Evolutionary conservation across 2,329 filamentous ascomycete genomes (phyloP), one percentile per base, ranked within the genome.

Genomic region (Neofusicoccum sp.): DNA sequence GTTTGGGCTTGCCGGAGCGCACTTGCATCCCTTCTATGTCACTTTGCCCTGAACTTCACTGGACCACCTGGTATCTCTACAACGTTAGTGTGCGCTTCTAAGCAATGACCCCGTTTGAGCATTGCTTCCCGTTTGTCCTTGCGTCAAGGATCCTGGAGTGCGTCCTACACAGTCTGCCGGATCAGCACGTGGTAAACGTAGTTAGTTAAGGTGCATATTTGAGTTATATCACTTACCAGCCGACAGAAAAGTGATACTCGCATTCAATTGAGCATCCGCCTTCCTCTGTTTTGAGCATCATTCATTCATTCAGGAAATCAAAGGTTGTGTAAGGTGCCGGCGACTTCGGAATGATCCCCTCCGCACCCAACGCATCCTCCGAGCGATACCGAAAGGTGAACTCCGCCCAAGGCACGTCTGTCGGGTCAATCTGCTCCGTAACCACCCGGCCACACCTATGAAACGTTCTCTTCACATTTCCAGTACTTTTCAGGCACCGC

Each of bases 351-450:
- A 30, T 16, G 28, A 56, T 24, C 16, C 51, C 51, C 38, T 56
- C 51, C 28, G 26, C 36, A 14, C 28, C 26, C 38, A 56, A 30
- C 38, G 38, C 51, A 14, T 56, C 51, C 28, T 31, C 26, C 6
- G 51, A 56, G 34, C 51, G 51, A 43, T 56, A 56, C 11, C 28
- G 41, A 28, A 56, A 56, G 4, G 51, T 56, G 9, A 56, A 56
- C n/a, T 56, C 51, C 26, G 51, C 51, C 51, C 51, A 56, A n/a
- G 51, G 51, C 38, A 43, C 51, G 5, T 56, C 51, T n/a, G 51
- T 56, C 36, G 51, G 51, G 3, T 56, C 51, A 16, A 56, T 56
- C 51, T 56, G 51, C 9, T 56, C 51, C 38, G 51, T 56, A n/a
- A 56, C 14, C 26, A 56, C 51, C 38, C 38, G 31, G 7, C 51